Percentiles rank a stretch among this genome's conserved stretches.
These are phyloP conservation scores for Zopfia rhizophila DNA, from an alignment of 2,329 filamentous ascomycete genomes.

Conservation along the genomic window DNA sequence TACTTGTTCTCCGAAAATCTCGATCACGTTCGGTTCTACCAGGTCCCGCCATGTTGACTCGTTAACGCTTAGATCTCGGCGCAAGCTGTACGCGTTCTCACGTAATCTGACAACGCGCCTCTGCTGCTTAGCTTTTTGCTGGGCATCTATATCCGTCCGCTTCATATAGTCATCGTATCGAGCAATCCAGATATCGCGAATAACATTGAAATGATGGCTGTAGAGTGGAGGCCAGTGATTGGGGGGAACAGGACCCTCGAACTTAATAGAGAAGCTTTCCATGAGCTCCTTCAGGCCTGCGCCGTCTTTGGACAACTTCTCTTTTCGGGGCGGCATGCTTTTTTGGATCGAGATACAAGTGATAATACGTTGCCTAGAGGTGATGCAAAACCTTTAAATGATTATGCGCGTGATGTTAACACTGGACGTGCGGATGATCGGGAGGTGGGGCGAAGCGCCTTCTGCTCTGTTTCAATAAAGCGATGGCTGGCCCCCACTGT, in stretches of 20 bases:
- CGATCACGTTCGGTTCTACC: slow-evolving; percentile 1
- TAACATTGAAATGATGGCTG: slow-evolving; percentile 15
- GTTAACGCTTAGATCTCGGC: slow-evolving; percentile 8
- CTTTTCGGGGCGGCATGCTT: slow-evolving; percentile 13
- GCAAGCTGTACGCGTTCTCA: slow-evolving; percentile 6
- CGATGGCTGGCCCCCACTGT: no score
- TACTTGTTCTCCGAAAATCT: slow-evolving; percentile 10
- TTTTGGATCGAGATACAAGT: no score
- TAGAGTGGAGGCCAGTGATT: slow-evolving; percentile 11
- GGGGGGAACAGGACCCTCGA: slow-evolving; percentile 16
- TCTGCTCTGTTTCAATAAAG: no score
- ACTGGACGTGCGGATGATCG: no score
- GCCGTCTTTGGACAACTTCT: slow-evolving; percentile 1
- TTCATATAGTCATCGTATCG: slow-evolving; percentile 17
- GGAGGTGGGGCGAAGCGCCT: no score
- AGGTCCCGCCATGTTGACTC: slow-evolving; percentile 19
- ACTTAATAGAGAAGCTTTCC: slow-evolving; percentile 8
- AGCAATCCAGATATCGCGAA: slow-evolving; percentile 12
- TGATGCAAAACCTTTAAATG: no score
- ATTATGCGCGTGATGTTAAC: no score
- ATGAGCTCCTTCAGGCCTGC: slow-evolving; percentile 1
- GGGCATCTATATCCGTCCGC: no score
- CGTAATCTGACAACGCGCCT: slow-evolving; percentile 6
- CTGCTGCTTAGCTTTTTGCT: no score
- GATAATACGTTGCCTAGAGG: no score